These are phyloP conservation scores for Roridomyces roridus DNA, from an alignment of 768 basidiomycete genomes.

Conservation along the genomic window DNA sequence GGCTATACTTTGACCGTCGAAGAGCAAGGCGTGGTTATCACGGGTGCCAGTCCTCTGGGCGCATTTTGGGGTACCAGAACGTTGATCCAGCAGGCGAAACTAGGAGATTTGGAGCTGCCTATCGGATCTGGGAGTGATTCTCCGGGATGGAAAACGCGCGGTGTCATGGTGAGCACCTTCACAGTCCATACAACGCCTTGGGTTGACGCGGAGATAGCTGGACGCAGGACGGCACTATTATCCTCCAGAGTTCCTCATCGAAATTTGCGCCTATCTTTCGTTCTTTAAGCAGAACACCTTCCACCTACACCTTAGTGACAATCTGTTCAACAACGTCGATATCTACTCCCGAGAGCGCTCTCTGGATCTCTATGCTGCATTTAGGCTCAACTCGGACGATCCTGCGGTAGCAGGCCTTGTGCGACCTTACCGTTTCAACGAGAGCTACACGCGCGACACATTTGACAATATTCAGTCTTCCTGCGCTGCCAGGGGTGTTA, in stretches of 20 bases:
- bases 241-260: constrained; percentile 17
- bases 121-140: constrained; percentile 21
- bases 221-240: constrained; percentile 23
- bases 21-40: constrained; percentile 11
- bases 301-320: constrained; percentile 29
- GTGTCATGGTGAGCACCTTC: constrained; percentile 20
- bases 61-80: constrained; percentile 24
- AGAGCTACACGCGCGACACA: constrained; percentile 22
- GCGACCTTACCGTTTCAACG: constrained; percentile 19
- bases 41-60: constrained; percentile 23
- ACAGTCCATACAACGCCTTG: neutral
- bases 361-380: constrained; percentile 25
- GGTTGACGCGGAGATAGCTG: constrained; percentile 6
- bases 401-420: constrained; percentile 21
- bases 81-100: constrained; percentile 21
- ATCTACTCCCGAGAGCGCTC: constrained; percentile 21
- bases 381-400: constrained; percentile 25
- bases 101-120: constrained; percentile 6
- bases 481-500: constrained; percentile 23
- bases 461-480: constrained; percentile 19
- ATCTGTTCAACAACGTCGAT: constrained; percentile 20
- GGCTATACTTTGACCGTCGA: constrained; percentile 20
- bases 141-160: constrained; percentile 24
- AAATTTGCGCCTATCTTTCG: constrained; percentile 25
- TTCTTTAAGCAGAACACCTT: constrained; percentile 29